These are phyloP conservation scores for Prunus salicina DNA, from an alignment of 306 rosid genomes.

Conservation along the genomic window DNA sequence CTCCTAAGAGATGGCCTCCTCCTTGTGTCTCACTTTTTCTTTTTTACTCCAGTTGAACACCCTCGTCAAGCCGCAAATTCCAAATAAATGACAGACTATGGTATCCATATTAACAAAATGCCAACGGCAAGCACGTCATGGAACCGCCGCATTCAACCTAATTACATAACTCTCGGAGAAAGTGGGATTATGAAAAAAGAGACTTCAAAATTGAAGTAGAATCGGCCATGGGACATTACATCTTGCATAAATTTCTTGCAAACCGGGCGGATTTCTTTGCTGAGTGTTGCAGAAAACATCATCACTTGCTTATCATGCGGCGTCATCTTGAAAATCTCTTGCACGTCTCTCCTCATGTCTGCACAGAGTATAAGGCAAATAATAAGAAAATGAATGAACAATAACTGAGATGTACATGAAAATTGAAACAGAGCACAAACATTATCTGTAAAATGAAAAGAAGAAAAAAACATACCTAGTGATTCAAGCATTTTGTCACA, in stretches of 20 bases:
- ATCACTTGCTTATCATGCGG: conserved; percentile 99
- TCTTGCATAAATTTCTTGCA: conserved; percentile 99
- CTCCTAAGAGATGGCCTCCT: conserved; percentile 21
- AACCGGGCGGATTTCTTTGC: conserved; percentile 99
- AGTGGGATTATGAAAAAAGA: conserved; percentile 63
- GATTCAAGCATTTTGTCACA: conserved; percentile 99
- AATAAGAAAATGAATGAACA: conserved; percentile 10
- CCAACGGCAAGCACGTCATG: conserved; percentile 28
- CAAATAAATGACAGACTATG: conserved; percentile 20
- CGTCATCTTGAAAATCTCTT: conserved; percentile 96
- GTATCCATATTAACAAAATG: conserved; percentile 15
- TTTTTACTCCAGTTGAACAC: conserved; percentile 18
- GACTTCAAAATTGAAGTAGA: conserved; percentile 80
- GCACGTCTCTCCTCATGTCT: conserved; percentile 99
- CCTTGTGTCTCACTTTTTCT: neutral
- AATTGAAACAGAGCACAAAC: neutral
- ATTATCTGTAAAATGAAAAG: neutral
- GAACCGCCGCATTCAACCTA: conserved; percentile 38
- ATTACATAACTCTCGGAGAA: conserved; percentile 46
- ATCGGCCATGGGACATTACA: conserved; percentile 94
- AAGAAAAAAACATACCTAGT: conserved; percentile 51
- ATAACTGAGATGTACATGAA: neutral
- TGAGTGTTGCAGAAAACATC: conserved; percentile 99
- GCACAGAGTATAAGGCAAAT: conserved; percentile 24
- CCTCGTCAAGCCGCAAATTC: conserved; percentile 25